Evolutionary conservation across 768 basidiomycete genomes (phyloP), one percentile per base, ranked within the genome.

Genomic region (Myochromella boudieri): DNA sequence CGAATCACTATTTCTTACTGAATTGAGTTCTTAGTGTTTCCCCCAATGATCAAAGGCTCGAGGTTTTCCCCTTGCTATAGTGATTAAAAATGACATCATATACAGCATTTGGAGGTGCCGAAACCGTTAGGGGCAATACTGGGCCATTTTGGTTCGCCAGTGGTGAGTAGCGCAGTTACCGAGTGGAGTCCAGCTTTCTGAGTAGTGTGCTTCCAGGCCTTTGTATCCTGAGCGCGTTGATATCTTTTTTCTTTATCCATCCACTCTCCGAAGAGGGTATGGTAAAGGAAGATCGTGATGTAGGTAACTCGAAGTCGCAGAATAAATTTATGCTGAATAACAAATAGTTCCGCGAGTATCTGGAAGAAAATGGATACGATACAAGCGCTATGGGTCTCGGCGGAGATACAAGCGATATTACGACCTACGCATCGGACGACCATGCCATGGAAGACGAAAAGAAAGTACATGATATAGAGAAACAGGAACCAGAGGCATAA

Each of bases 121-220:
- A 42, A 12, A 66, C 78, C 17, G 62, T 67, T 27, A 72, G 70
- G 44, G 86, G 83, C 38, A 83, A 86, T 60, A 91, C 91, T 0
- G 89, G 90, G 7, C 89, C 89, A 4, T 91, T 91, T 76, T 91
- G 85, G 87, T 62, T 91, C 51, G 91, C 75, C 12, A 87, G 86
- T 53, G 85, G 83, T 71, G 50, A 32, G 52, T 40, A 14, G 7
- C n/a, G 26, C 38, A 14, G 37, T 9, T 18, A 25, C n/a, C 6
- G 0, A 43, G 18, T 22, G 8, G n/a, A 14, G 11, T 9, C 4
- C 15, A 25, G n/a, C 26, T 15, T 11, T 21, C 9, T 24, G 22
- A n/a, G 14, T 39, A 9, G 15, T 44, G 24, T 31, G n/a, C n/a
- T n/a, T n/a, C n/a, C n/a, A 53, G 52, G 48, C 12, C 47, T 53